Percentiles rank a stretch among this genome's conserved stretches.
Conservation (phyloP, 1,284 basidiomycete genomes). For the Tilletia setariae region DNA sequence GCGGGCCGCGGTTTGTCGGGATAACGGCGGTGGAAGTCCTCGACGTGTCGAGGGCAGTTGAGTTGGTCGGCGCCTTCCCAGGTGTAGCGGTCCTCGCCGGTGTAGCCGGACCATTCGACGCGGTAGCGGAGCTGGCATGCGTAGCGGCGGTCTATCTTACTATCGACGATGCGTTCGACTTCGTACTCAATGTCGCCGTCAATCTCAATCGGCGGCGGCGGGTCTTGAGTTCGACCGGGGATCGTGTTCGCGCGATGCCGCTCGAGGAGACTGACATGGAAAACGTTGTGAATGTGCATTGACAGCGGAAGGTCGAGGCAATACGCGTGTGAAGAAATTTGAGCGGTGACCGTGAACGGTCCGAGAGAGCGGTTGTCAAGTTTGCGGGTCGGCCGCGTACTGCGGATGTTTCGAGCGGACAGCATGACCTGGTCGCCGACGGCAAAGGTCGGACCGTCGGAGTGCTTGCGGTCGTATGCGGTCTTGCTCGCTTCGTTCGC, state of each 20-base stretch:
- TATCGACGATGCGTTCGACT: constrained; percentile 14
- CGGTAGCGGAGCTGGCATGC: neutral
- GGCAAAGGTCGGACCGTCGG: too few relatives aligned
- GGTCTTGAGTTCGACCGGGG: too few relatives aligned
- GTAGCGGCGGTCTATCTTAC: constrained; percentile 4
- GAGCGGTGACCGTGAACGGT: constrained; percentile 7
- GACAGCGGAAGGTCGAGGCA: neutral
- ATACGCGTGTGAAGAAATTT: neutral
- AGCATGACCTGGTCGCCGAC: too few relatives aligned
- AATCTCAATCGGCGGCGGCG: too few relatives aligned
- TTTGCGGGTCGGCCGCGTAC: too few relatives aligned
- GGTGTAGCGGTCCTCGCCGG: constrained; percentile 6
- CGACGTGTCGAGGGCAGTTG: constrained; percentile 1
- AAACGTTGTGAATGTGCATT: constrained; percentile 17
- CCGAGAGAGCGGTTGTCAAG: constrained; percentile 18
- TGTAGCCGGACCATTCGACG: too few relatives aligned
- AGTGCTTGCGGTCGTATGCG: too few relatives aligned
- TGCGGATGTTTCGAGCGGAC: too few relatives aligned
- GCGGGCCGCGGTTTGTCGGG: neutral
- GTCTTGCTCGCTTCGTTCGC: too few relatives aligned
- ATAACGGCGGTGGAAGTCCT: constrained; percentile 1
- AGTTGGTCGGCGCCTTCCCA: neutral
- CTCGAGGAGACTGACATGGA: too few relatives aligned
- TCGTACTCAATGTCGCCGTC: constrained; percentile 8
- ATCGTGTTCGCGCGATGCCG: too few relatives aligned